Base-by-base conservation (phyloP, 2,329 filamentous ascomycete genomes). In the Aspergillus intermedius region DNA sequence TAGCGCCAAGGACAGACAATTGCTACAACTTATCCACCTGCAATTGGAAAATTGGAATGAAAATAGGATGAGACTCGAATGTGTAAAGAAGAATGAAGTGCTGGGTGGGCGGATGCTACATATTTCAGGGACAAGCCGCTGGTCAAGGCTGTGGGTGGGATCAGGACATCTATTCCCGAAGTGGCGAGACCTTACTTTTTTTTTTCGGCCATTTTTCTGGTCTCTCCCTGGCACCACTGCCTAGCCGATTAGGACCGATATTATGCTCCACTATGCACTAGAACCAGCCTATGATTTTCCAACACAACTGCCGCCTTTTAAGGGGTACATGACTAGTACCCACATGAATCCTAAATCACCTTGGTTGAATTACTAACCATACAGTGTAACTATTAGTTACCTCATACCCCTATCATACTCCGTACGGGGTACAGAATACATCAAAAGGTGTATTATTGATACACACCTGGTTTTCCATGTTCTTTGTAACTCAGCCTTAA, bases 171-270 rank as follows among this genome's bases (percentile, higher is more conserved):
- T 51, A 56, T 51, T 62, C 58, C 63, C 63, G 63, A 60, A 60
- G 64, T 67, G 64, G 64, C 64, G 64, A 64, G 63, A 65, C 56
- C 51, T 51, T 48, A 42, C 42, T 32, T 41, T 44, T 12, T 12
- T 47, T 55, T 57, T 51, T 49, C 35, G 39, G 17, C 5, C 15
- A 19, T 42, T 21, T 46, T 13, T 46, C 45, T 50, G n/a, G 47
- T 56, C 57, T 50, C 48, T 37, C 59, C 59, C 53, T 65, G 60
- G 61, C 60, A 60, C 63, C 62, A 65, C 63, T 58, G 49, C 50
- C 55, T 55, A 62, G 60, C 63, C 62, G 63, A 63, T 58, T 58
- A 49, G 51, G 56, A 54, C 57, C 55, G 57, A 58, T 56, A 23
- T 15, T 35, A 12, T 40, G 25, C 25, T 15, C 39, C 23, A 45